Evolutionary conservation across 2,329 filamentous ascomycete genomes (phyloP).

Genomic region (Aspergillus hortae): DNA sequence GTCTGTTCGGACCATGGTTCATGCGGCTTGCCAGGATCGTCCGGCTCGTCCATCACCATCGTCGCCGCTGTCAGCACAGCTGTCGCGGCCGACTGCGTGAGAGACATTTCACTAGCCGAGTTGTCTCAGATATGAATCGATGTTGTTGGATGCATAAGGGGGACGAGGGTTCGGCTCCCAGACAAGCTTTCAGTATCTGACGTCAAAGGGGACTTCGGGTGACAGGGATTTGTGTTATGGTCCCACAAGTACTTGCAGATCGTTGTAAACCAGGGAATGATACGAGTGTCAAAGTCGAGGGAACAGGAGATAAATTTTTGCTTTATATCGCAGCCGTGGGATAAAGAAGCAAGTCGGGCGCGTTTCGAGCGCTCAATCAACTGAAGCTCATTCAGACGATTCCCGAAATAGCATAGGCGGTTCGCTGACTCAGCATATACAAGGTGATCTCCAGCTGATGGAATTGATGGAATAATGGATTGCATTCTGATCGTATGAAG

Average conservation of each 20-base stretch:
- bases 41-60: conserved; percentile 16
- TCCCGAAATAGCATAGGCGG: conserved; percentile 12
- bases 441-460: too few species aligned
- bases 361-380: not conserved
- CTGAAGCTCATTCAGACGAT: conserved; percentile 5
- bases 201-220: conserved; percentile 19
- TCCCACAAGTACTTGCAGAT: not conserved
- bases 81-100: conserved; percentile 24
- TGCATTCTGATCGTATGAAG: not conserved
- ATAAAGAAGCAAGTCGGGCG: not conserved
- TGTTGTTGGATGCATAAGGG: conserved; percentile 15
- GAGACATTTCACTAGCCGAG: conserved; percentile 24
- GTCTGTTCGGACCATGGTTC: conserved; percentile 28
- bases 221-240: not conserved
- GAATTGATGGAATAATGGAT: not conserved
- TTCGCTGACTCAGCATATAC: conserved; percentile 14
- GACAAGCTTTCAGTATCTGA: conserved; percentile 17
- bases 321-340: not conserved
- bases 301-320: too few species aligned
- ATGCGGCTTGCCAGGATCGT: conserved; percentile 17
- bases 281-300: too few species aligned
- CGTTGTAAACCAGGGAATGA: not conserved
- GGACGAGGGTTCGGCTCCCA: conserved; percentile 3
- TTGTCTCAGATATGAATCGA: not conserved
- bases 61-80: conserved; percentile 20